Conservation (phyloP, 441 rosid species). For the Mallotus japonicus region DNA sequence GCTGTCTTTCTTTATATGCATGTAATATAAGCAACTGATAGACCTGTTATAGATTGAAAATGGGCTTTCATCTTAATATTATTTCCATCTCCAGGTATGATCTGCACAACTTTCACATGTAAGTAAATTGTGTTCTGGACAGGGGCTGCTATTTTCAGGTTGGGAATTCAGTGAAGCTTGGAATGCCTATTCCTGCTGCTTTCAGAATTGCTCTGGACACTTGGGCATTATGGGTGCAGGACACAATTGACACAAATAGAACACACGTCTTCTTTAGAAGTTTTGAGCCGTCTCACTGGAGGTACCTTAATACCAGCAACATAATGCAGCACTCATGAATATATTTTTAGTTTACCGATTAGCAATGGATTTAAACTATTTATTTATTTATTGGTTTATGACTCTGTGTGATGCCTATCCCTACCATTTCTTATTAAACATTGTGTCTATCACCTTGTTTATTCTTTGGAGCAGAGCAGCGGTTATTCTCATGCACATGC, state of each 20-base stretch:
- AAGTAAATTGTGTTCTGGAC: slow-evolving; percentile 35
- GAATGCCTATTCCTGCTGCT: slow-evolving; percentile 73
- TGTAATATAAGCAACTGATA: background rate
- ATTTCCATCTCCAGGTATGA: background rate
- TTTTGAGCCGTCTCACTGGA: slow-evolving; percentile 80
- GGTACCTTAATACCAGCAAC: slow-evolving; percentile 35
- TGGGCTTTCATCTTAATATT: background rate
- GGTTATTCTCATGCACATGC: background rate
- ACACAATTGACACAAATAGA: slow-evolving; percentile 42
- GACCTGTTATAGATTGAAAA: background rate
- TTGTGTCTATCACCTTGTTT: background rate
- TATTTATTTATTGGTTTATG: background rate
- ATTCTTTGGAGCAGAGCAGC: too few species aligned
- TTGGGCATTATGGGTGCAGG: slow-evolving; percentile 72
- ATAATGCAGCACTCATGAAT: background rate
- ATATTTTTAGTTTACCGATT: too few species aligned
- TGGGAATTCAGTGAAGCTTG: slow-evolving; percentile 62
- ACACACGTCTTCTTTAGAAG: slow-evolving; percentile 64
- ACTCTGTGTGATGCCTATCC: background rate
- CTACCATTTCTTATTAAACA: background rate
- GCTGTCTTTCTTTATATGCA: background rate
- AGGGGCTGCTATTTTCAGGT: slow-evolving; percentile 87
- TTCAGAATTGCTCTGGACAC: slow-evolving; percentile 62
- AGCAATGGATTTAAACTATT: background rate
- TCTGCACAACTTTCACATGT: slow-evolving; percentile 17